Base-by-base conservation (phyloP, 805 yeast species). In the Alloascoidea hylecoeti region DNA sequence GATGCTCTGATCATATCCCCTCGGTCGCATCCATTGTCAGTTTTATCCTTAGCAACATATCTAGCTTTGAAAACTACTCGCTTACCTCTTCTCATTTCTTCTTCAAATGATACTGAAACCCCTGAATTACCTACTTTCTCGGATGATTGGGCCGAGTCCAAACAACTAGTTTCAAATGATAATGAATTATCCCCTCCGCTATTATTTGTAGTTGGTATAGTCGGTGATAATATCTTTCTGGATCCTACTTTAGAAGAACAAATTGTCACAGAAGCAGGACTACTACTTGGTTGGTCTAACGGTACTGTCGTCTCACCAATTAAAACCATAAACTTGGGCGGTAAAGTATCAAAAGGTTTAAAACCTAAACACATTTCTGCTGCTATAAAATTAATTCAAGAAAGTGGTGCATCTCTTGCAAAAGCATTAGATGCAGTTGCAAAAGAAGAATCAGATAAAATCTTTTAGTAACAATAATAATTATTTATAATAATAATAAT, bases 221-320 rank as follows among this genome's bases (percentile, higher is more conserved):
- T 84, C 0, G 95, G 89, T 1, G 74, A 75, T 40, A 61, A 68
- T 38, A 68, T 78, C 5, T 56, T 85, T 16, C 63, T 88, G 17
- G 98, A 89, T 52, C 97, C 98, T 0, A 77, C 94, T 1, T 61
- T 72, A n/a, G 82, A 78, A 42, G 98, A 89, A 55, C 88, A 83
- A 52, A 82, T 76, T 43, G 95, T 88, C 2, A 67, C 86, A 42
- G 95, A 89, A 45, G 78, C 82, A 42, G 95, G 95, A 1, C 45
- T 89, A 15, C 61, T 86, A 35, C 53, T 83, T 2, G 77, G 88
- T 23, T 89, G 79, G 74, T 70, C 71, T 40, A 60, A 75, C 41
- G 75, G 75, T n/a, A 63, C 66, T 41, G 71, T 83, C 1, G 70
- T 76, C 6, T 68, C 94, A 0, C 95, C 96, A 1, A 61, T 86